These are phyloP conservation scores for Crithidia fasciculata DNA, from an alignment of 208 protist species.

Conservation along the genomic window DNA sequence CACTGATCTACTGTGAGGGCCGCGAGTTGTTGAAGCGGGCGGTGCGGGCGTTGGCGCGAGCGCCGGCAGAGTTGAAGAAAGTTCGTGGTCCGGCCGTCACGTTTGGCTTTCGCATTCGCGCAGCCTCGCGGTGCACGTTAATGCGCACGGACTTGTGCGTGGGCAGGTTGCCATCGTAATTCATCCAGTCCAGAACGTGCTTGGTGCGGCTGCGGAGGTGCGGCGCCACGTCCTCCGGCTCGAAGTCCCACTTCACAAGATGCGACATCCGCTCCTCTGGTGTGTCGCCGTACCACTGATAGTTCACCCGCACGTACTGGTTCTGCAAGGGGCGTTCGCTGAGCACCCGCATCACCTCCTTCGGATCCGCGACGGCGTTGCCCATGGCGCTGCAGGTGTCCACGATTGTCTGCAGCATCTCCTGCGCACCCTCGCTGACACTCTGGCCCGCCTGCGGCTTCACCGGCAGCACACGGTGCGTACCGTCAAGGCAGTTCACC, in stretches of 20 bases:
- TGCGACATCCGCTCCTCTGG: conserved; percentile 87
- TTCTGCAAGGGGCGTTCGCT: conserved; percentile 90
- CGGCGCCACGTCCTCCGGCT: conserved; percentile 56
- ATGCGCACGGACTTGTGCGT: conserved; percentile 76
- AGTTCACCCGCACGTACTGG: conserved; percentile 89
- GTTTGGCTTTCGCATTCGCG: conserved; percentile 65
- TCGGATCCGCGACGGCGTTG: conserved; percentile 59
- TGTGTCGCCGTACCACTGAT: conserved; percentile 93
- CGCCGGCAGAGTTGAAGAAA: conserved; percentile 88
- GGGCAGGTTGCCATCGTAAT: conserved; percentile 87
- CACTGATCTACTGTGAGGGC: not conserved
- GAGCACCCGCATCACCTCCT: conserved; percentile 67
- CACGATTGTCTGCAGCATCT: conserved; percentile 66
- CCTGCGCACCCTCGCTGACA: conserved; percentile 41
- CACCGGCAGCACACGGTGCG: conserved; percentile 61
- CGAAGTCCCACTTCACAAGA: conserved; percentile 88
- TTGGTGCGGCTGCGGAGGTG: conserved; percentile 63
- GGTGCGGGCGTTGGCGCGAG: conserved; percentile 76
- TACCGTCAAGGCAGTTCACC: conserved; percentile 82
- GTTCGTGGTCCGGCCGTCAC: conserved; percentile 55
- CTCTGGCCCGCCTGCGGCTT: conserved; percentile 30
- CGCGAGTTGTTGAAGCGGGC: conserved; percentile 57
- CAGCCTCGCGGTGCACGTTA: conserved; percentile 73
- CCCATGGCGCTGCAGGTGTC: conserved; percentile 63
- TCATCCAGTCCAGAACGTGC: conserved; percentile 85